phyloP scores from a whole-genome alignment of 2,329 filamentous ascomycete species.

The Leptographium flavum region DNA sequence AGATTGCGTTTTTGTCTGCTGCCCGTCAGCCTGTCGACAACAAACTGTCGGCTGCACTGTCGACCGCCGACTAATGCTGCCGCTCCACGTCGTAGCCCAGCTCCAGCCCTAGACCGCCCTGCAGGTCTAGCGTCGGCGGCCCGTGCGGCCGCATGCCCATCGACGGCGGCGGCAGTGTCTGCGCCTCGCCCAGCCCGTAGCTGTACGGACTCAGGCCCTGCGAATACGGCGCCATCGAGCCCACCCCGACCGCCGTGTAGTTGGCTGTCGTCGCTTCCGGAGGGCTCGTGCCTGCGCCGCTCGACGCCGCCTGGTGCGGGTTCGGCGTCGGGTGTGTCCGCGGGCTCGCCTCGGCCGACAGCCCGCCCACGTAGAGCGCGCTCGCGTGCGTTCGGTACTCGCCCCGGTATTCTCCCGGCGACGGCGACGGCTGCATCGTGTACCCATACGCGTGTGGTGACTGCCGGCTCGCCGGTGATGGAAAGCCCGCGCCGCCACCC shows the following conservation, averaged over 20 bases:
- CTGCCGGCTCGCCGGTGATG: constrained; percentile 7
- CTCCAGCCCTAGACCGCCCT: constrained; percentile 6
- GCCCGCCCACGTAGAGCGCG: constrained; percentile 5
- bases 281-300: constrained; percentile 8
- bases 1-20: too few species aligned
- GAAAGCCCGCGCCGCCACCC: too few species aligned
- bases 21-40: too few species aligned
- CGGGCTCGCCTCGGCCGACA: constrained; percentile 7
- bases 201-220: constrained; percentile 7
- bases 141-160: constrained; percentile 1
- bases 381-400: constrained; percentile 8
- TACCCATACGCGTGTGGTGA: constrained; percentile 8
- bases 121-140: constrained; percentile 4
- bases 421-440: constrained; percentile 7
- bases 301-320: constrained; percentile 6
- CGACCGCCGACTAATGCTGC: too few species aligned
- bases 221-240: constrained; percentile 4
- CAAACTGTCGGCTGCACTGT: constrained; percentile 4
- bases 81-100: constrained; percentile 6
- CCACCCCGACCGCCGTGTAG: constrained; percentile 7
- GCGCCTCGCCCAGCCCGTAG: constrained; percentile 6
- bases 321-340: constrained; percentile 10
- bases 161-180: constrained; percentile 1
- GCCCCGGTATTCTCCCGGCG: constrained; percentile 8
- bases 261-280: constrained; percentile 5